Percentiles rank a stretch among this genome's conserved stretches.
These are phyloP conservation scores for Zalaria sp. DNA, from an alignment of 2,329 filamentous ascomycete species.

Conservation along the genomic window DNA sequence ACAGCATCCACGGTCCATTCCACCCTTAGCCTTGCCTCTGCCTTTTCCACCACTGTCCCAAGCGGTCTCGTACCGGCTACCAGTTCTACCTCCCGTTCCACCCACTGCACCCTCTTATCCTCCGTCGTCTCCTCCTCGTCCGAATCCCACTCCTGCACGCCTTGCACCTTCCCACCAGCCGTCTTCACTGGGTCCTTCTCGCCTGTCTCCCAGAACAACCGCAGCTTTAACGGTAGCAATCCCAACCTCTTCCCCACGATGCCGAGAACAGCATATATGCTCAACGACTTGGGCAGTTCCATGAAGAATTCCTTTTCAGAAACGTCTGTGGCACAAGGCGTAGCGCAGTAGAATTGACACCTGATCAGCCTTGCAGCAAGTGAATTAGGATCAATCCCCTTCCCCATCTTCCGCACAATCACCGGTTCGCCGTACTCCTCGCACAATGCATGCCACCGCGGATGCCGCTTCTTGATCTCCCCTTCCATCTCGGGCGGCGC, in stretches of 20 bases:
- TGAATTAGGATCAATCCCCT: conserved; percentile 55
- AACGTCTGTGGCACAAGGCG: conserved; percentile 6
- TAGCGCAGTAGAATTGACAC: conserved; percentile 41
- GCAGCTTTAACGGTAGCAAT: conserved; percentile 47
- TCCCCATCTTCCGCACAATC: conserved; percentile 32
- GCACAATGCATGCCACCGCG: conserved; percentile 61
- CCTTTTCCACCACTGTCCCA: conserved; percentile 68
- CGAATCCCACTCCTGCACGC: conserved; percentile 22
- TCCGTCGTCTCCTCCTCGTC: conserved; percentile 25
- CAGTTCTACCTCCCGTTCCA: conserved; percentile 68
- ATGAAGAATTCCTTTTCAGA: conserved; percentile 10
- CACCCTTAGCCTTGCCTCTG: conserved; percentile 56
- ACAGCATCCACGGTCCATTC: conserved; percentile 27
- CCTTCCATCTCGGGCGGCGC: conserved; percentile 39
- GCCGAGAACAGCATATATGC: conserved; percentile 71
- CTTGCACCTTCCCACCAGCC: conserved; percentile 36
- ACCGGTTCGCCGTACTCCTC: conserved; percentile 59
- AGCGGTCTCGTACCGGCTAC: conserved; percentile 66
- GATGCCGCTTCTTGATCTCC: conserved; percentile 49
- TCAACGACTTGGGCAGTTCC: conserved; percentile 59
- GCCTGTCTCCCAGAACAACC: conserved; percentile 74
- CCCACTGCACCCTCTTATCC: conserved; percentile 33
- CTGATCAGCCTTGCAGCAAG: conserved; percentile 64
- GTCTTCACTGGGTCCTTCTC: conserved; percentile 68
- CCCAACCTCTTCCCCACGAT: conserved; percentile 59